phyloP scores from a whole-genome alignment of 371 early-diverging fungal genomes.

The Basidiobolus meristosporus region DNA sequence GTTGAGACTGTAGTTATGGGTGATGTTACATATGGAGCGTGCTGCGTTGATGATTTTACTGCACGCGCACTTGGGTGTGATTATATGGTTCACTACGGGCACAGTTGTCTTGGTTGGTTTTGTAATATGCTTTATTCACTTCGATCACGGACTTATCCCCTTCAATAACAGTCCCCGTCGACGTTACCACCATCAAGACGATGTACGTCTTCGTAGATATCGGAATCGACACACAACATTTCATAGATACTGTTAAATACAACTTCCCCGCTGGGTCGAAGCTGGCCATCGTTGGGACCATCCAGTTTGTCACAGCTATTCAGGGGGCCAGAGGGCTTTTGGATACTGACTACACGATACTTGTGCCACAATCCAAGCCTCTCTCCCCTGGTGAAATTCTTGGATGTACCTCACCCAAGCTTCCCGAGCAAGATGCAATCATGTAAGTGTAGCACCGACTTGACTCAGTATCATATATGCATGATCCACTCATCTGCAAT shows the following conservation, averaged over 20 bases:
- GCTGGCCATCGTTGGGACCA: conserved; percentile 83
- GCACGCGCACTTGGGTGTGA: conserved; percentile 89
- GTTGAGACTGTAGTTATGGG: conserved; percentile 94
- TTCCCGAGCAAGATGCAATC: conserved; percentile 47
- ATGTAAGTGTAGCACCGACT: conserved; percentile 17
- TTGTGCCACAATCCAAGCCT: conserved; percentile 88
- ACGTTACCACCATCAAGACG: conserved; percentile 83
- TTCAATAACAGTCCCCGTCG: conserved; percentile 65
- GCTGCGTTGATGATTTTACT: conserved; percentile 97
- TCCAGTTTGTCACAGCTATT: conserved; percentile 90
- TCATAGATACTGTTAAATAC: conserved; percentile 66
- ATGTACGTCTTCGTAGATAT: conserved; percentile 99
- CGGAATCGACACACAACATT: conserved; percentile 86
- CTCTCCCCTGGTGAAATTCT: conserved; percentile 95
- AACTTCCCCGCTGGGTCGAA: conserved; percentile 58
- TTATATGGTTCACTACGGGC: conserved; percentile 98
- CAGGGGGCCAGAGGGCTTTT: conserved; percentile 48
- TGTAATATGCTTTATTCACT: background rate
- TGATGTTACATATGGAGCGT: conserved; percentile 99
- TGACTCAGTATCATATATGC: background rate
- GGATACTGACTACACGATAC: conserved; percentile 35
- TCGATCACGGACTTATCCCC: conserved; percentile 1
- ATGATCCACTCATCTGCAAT: background rate
- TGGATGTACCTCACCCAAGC: conserved; percentile 96
- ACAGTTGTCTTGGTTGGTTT: conserved; percentile 78